phyloP scores from a whole-genome alignment of 352 stramenopile species.

The Globisporangium camurandrum region DNA sequence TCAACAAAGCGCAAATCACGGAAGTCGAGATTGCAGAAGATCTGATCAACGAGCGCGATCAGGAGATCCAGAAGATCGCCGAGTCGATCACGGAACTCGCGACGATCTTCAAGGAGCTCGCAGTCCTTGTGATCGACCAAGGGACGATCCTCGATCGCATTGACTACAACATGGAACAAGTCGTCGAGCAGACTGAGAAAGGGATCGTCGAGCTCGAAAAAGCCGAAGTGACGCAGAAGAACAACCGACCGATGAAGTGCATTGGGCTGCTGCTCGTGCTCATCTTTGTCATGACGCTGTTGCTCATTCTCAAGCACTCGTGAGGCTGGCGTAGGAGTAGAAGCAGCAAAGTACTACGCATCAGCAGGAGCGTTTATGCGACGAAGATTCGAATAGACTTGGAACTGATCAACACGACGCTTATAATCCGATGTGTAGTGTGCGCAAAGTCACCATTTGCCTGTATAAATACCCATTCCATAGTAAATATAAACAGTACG shows the following conservation, averaged over 20 bases:
- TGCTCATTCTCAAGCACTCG: constrained; percentile 90
- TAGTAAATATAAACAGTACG: too few relatives aligned
- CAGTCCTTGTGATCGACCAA: constrained; percentile 99
- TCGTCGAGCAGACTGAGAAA: constrained; percentile 98
- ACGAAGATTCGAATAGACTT: too few relatives aligned
- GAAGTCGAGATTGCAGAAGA: constrained; percentile 96
- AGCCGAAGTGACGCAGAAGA: constrained; percentile 99
- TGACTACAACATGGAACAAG: constrained; percentile 99
- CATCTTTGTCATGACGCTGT: constrained; percentile 90
- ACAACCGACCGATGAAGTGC: constrained; percentile 92
- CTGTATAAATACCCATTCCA: too few relatives aligned
- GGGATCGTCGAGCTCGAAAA: constrained; percentile 98
- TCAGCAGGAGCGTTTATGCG: too few relatives aligned
- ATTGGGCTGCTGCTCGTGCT: constrained; percentile 89
- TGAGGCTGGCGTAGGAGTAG: constrained; percentile 22
- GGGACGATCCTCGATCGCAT: constrained; percentile 99
- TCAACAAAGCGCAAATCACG: constrained; percentile 92
- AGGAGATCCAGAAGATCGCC: constrained; percentile 96
- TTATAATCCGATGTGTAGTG: too few relatives aligned
- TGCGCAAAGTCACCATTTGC: too few relatives aligned
- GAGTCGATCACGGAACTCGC: constrained; percentile 98
- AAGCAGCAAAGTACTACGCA: neutral
- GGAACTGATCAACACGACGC: too few relatives aligned
- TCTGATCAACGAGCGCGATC: constrained; percentile 93
- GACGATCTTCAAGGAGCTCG: constrained; percentile 99